A percentile compares a stretch with the other conserved stretches of the same genome.
phyloP scores from a whole-genome alignment of 2,329 filamentous ascomycete genomes.

The Amphichorda felina region DNA sequence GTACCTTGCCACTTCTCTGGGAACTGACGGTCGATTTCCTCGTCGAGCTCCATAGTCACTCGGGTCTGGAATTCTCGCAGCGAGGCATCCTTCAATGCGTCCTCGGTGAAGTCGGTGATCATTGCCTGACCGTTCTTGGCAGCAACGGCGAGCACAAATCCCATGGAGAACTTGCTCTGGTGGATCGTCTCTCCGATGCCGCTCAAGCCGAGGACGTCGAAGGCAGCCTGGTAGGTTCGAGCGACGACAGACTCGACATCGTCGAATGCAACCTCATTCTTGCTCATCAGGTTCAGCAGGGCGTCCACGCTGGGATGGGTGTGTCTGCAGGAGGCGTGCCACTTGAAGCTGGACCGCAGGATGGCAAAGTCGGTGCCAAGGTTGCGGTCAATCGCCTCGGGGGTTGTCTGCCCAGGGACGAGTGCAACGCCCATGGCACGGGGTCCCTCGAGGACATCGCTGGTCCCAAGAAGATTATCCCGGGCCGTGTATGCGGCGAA shows the following conservation, averaged over 20 bases:
- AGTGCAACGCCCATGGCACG: slow-evolving; percentile 1
- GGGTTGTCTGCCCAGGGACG: background rate
- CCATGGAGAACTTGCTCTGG: slow-evolving; percentile 3
- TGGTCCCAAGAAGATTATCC: background rate
- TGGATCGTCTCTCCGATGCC: slow-evolving; percentile 1
- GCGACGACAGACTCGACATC: slow-evolving; percentile 1
- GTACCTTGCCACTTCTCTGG: slow-evolving; percentile 2
- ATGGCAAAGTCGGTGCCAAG: slow-evolving; percentile 1
- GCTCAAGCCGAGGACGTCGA: slow-evolving; percentile 1
- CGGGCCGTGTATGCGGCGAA: slow-evolving; percentile 1
- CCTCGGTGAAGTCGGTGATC: slow-evolving; percentile 1
- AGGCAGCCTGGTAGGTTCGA: slow-evolving; percentile 1
- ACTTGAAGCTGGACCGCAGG: slow-evolving; percentile 2
- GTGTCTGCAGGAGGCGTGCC: slow-evolving; percentile 2
- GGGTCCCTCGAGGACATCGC: slow-evolving; percentile 1
- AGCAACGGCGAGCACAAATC: slow-evolving; percentile 1
- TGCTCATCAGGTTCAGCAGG: background rate
- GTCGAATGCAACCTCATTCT: background rate
- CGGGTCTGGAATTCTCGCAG: background rate
- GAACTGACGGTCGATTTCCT: background rate
- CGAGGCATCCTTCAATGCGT: background rate
- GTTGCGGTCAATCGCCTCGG: slow-evolving; percentile 1
- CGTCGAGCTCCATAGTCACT: slow-evolving; percentile 1
- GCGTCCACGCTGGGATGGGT: slow-evolving; percentile 2
- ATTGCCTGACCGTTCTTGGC: slow-evolving; percentile 2